Evolutionary conservation across 2,329 filamentous ascomycete species (phyloP).

Genomic region (Phaeophleospora eucalypticola): DNA sequence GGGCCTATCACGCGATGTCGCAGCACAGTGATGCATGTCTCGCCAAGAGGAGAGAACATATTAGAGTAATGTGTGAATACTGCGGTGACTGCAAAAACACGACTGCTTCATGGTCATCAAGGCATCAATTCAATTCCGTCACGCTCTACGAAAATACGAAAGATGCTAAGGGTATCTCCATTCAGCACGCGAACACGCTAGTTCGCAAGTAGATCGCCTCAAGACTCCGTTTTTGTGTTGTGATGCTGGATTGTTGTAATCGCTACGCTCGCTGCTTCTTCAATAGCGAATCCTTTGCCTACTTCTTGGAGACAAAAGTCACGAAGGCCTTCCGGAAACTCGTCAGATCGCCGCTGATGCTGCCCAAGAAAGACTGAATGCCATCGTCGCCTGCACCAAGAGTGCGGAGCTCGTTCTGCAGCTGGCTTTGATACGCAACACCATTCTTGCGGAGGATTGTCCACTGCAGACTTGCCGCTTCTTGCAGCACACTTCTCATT

Average conservation of each 20-base stretch:
- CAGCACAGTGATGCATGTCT: too few species aligned
- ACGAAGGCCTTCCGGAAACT: constrained; percentile 46
- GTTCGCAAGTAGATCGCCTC: background rate
- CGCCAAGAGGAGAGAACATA: too few species aligned
- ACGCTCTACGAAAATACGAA: background rate
- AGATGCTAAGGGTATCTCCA: background rate
- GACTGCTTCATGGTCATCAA: too few species aligned
- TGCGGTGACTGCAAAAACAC: too few species aligned
- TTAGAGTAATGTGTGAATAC: too few species aligned
- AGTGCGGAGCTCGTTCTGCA: constrained; percentile 61
- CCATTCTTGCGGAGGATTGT: constrained; percentile 89
- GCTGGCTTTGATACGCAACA: constrained; percentile 67
- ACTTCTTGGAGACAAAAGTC: constrained; percentile 36
- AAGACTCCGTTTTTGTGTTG: too few species aligned
- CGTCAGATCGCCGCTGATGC: constrained; percentile 43
- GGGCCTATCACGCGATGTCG: too few species aligned
- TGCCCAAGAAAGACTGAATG: constrained; percentile 62
- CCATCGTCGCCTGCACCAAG: constrained; percentile 62
- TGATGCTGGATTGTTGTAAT: too few species aligned
- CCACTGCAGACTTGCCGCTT: constrained; percentile 83
- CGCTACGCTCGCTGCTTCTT: too few species aligned
- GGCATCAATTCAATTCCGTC: background rate
- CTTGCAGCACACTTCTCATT: constrained; percentile 78
- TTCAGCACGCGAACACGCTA: background rate
- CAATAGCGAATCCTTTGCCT: too few species aligned